Conservation (phyloP, 177 flowering plant species). For the Vitis hybrid region DNA sequence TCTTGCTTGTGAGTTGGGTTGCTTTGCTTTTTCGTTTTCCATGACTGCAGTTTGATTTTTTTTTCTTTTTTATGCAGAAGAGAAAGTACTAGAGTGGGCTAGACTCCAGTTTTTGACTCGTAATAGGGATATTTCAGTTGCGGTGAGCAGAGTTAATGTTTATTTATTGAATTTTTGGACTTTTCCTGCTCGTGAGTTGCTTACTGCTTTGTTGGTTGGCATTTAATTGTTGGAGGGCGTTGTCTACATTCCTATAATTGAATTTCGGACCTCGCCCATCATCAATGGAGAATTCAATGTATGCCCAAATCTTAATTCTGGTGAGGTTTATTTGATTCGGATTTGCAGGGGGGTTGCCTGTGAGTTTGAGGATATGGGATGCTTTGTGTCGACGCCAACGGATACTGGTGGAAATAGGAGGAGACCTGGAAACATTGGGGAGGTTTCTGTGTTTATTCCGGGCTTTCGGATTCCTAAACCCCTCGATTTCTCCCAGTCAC, state of each 20-base stretch:
- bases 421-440: constrained; percentile 78
- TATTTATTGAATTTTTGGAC: constrained; percentile 1
- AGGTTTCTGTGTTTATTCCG: constrained; percentile 85
- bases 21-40: constrained; percentile 6
- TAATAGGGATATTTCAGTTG: neutral
- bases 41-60: constrained; percentile 4
- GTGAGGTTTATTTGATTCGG: constrained; percentile 5
- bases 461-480: constrained; percentile 89
- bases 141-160: neutral
- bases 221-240: constrained; percentile 22
- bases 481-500: constrained; percentile 65
- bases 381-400: constrained; percentile 66
- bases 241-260: constrained; percentile 11
- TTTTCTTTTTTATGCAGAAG: constrained; percentile 23
- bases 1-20: constrained; percentile 21
- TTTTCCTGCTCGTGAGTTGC: constrained; percentile 34
- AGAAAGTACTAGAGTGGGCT: constrained; percentile 18
- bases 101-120: constrained; percentile 10
- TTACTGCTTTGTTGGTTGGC: constrained; percentile 36
- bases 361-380: constrained; percentile 66
- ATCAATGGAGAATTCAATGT: no score
- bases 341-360: constrained; percentile 16
- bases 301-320: neutral
- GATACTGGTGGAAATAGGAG: constrained; percentile 72
- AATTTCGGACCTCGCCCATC: neutral